phyloP scores from a whole-genome alignment of 2,329 filamentous ascomycete species.

The Ophiostoma perfectum region DNA sequence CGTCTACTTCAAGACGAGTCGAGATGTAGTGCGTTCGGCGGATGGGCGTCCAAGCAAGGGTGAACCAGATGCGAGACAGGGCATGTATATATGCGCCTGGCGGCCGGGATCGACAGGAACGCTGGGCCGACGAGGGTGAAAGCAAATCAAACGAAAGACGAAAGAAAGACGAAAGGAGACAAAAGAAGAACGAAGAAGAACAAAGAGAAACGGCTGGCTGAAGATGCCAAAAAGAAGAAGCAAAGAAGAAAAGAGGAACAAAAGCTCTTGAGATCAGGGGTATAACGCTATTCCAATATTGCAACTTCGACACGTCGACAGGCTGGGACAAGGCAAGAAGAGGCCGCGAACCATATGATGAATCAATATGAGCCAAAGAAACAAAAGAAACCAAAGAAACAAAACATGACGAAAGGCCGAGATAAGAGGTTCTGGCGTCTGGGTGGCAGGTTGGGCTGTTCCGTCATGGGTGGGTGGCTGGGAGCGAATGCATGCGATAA shows the following conservation, averaged over 20 bases:
- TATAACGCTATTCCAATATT: too few species aligned
- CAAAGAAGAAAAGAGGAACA: too few species aligned
- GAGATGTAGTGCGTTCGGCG: neutral
- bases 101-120: neutral
- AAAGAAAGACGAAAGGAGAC: neutral
- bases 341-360: too few species aligned
- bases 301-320: too few species aligned
- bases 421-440: neutral
- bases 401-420: neutral
- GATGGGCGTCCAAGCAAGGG: neutral
- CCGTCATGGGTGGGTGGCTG: slow-evolving; percentile 13
- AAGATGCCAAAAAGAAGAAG: too few species aligned
- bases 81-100: neutral
- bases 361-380: neutral
- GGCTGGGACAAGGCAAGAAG: too few species aligned
- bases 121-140: neutral
- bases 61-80: neutral
- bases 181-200: neutral
- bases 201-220: neutral
- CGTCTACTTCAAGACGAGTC: neutral
- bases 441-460: slow-evolving; percentile 15
- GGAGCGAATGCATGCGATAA: slow-evolving; percentile 7
- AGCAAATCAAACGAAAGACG: too few species aligned
- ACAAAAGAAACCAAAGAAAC: neutral
- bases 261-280: too few species aligned